Evolutionary conservation across 768 basidiomycete species (phyloP), one percentile per base, ranked within the genome.

Genomic region (Amanita fuliginea): DNA sequence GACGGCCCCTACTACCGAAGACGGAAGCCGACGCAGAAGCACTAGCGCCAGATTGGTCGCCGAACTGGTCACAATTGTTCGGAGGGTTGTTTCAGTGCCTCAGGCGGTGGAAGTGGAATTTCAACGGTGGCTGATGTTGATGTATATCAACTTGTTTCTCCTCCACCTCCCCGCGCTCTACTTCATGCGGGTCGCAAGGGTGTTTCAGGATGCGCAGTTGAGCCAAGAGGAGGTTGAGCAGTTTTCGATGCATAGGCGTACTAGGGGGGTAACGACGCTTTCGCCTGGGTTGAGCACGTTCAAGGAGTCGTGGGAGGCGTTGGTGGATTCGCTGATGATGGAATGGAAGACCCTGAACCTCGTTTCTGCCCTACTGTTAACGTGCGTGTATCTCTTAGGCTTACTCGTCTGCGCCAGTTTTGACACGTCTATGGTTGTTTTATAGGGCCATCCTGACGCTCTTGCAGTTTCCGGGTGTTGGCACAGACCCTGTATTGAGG

Each of bases 121-220:
- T n/a, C 22, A 24, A 5, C 26, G 26, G 26, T 30, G 30, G 30
- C 1, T 10, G 9, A 11, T 2, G 30, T 4, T 9, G 30, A 1
- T 30, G 9, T 73, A 73, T 51, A 65, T 73, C 37, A 64, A 70
- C 30, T 10, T 30, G 53, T 45, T 69, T 37, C 75, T 89, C 7
- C 70, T 89, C 16, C 75, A 80, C 13, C 72, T 90, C 14, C 88
- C 87, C 2, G 76, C 83, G 0, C 68, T 88, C 57, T 90, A 90
- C 58, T 89, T 88, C 62, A 75, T 81, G 3, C 80, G 87, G 3
- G 88, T 90, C 19, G 76, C 83, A 2, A 73, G 77, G 42, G 75
- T 88, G 22, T 88, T 87, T 54, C 76, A 83, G 56, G 84, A 86
- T 50, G 85, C 86, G 2, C 80, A 88, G 47, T 73, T 89, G 45